Base-by-base conservation (phyloP, 225 moss, liverwort and hornwort species). In the Marchantia polymorpha region DNA sequence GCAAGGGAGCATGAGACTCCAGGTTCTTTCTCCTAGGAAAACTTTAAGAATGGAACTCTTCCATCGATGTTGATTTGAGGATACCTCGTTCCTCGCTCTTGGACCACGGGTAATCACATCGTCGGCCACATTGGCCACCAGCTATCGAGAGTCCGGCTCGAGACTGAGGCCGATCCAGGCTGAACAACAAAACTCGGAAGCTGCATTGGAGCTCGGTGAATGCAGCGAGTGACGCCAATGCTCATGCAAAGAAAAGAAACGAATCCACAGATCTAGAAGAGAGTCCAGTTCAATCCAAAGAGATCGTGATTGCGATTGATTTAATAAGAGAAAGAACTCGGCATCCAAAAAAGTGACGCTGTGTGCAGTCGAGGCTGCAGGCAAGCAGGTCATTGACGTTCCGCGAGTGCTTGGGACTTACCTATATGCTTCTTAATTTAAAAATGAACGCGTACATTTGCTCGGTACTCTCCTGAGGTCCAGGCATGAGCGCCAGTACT, bases 301-400 rank as follows among this genome's bases (percentile, higher is more conserved):
- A 29, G 27, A 25, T 51, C 20, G 23, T 72, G 52, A 52, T 72
- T 52, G 51, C 52, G 72, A 12, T 52, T 72, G 51, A 25, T 64
- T 72, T 52, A 72, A 51, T 56, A 58, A 49, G 30, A 74, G 29
- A 74, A 74, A 74, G 55, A 55, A 30, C 74, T 27, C 26, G 74
- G 16, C 54, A 53, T 27, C 30, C 74, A 74, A 56, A 74, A 74
- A 54, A 23, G 54, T 74, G 54, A 74, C 26, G 19, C 29, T 17
- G 17, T 56, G 12, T 74, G 74, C 74, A 74, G 29, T 29, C 69
- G 6, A 6, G 7, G 48, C 47, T 30, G 74, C 26, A 7, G 55
- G 72, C 72, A 52, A 52, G 72, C 49, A 73, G 72, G 52, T 73
- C 72, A 52, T 26, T 73, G 51, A 27, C 52, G 52, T 52, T 49